Percentiles rank a stretch among this genome's conserved stretches.
phyloP scores from a whole-genome alignment of 139 green algal species.

The Picochlorum sp. region DNA sequence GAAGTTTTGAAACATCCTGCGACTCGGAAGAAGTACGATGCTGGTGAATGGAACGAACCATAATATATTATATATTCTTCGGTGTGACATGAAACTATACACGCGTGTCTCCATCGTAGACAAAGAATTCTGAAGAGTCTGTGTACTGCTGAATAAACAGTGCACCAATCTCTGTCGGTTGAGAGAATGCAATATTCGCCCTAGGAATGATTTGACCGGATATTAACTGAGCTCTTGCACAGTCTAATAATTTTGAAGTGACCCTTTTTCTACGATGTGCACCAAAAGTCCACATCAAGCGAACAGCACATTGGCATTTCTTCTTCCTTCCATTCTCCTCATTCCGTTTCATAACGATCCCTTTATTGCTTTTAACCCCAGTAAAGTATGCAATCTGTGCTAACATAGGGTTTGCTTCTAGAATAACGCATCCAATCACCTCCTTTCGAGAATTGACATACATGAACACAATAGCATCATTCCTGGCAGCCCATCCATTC shows the following conservation, averaged over 20 bases:
- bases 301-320: constrained; percentile 26
- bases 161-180: constrained; percentile 22
- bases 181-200: constrained; percentile 32
- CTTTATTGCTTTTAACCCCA: not conserved
- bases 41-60: constrained; percentile 8
- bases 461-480: not conserved
- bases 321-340: not conserved
- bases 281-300: constrained; percentile 33
- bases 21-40: constrained; percentile 51
- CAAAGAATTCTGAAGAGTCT: constrained; percentile 12
- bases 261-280: constrained; percentile 22
- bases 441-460: not conserved
- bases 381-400: not conserved
- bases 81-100: not conserved
- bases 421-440: constrained; percentile 1
- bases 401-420: not conserved
- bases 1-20: constrained; percentile 51
- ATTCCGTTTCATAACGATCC: constrained; percentile 10
- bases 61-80: not conserved
- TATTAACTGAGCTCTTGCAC: constrained; percentile 24
- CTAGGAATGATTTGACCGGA: constrained; percentile 28
- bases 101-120: constrained; percentile 16
- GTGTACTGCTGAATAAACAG: constrained; percentile 19
- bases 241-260: constrained; percentile 35
- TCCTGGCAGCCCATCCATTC: not conserved